Evolutionary conservation across 2,329 filamentous ascomycete species (phyloP).

Genomic region (Stenocarpella maydis): DNA sequence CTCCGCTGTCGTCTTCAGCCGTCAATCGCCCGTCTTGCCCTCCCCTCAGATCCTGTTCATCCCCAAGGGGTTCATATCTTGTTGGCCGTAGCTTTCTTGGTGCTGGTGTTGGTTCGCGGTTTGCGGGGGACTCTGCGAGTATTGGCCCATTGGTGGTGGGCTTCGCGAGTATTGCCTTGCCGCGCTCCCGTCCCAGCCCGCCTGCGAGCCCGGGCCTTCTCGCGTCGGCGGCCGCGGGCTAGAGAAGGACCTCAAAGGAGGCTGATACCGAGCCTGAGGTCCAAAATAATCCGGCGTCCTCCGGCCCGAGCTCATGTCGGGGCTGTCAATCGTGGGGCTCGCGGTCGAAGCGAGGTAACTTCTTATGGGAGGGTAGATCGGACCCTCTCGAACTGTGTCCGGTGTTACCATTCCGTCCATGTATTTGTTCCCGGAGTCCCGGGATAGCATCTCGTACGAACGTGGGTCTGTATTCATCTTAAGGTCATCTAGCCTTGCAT

Average conservation of each 20-base stretch:
- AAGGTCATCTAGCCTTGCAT: slow-evolving; percentile 69
- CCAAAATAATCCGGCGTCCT: slow-evolving; percentile 65
- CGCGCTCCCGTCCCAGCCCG: slow-evolving; percentile 54
- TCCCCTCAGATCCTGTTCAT: slow-evolving; percentile 62
- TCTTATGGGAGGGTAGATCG: slow-evolving; percentile 37
- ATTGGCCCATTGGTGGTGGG: slow-evolving; percentile 25
- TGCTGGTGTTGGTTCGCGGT: slow-evolving; percentile 36
- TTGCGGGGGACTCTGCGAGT: slow-evolving; percentile 36
- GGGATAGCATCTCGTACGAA: slow-evolving; percentile 83
- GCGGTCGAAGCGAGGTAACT: slow-evolving; percentile 36
- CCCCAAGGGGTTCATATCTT: slow-evolving; percentile 61
- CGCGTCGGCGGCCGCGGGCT: slow-evolving; percentile 58
- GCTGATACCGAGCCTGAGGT: slow-evolving; percentile 61
- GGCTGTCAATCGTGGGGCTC: slow-evolving; percentile 31
- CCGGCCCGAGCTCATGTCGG: slow-evolving; percentile 45
- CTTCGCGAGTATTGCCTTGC: slow-evolving; percentile 39
- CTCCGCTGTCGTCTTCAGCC: slow-evolving; percentile 22
- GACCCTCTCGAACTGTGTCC: slow-evolving; percentile 42
- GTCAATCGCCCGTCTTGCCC: neutral
- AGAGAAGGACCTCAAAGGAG: slow-evolving; percentile 64
- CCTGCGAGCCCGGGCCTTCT: slow-evolving; percentile 40
- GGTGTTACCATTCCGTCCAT: slow-evolving; percentile 61
- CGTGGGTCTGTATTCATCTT: slow-evolving; percentile 65
- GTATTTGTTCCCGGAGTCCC: slow-evolving; percentile 57
- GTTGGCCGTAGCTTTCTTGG: slow-evolving; percentile 35